These are phyloP conservation scores for Liriodendron chinense DNA, from an alignment of 164 flowering plant species.

Conservation along the genomic window DNA sequence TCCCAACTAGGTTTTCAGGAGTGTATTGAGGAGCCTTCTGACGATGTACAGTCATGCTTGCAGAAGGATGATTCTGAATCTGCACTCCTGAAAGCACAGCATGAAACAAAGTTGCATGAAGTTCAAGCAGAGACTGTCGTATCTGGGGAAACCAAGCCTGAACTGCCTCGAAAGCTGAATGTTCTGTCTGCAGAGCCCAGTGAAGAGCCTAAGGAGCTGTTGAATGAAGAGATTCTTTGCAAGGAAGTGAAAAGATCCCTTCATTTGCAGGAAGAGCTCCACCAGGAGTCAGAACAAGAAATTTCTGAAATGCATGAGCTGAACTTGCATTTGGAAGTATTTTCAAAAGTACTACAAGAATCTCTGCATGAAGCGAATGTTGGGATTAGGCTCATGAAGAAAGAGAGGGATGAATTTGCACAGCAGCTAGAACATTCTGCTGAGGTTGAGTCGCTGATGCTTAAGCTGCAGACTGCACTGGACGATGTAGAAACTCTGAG, in stretches of 20 bases:
- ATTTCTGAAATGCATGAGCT: constrained; percentile 48
- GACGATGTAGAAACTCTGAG: constrained; percentile 47
- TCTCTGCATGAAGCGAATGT: constrained; percentile 49
- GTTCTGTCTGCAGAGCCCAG: constrained; percentile 1
- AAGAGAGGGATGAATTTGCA: constrained; percentile 34
- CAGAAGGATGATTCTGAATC: constrained; percentile 12
- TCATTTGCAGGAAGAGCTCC: constrained; percentile 58
- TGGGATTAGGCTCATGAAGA: constrained; percentile 38
- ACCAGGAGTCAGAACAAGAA: constrained; percentile 65
- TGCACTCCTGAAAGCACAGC: constrained; percentile 11
- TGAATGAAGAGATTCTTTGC: constrained; percentile 42
- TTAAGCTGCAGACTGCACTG: constrained; percentile 55
- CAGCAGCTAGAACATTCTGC: constrained; percentile 50
- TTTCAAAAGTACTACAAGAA: constrained; percentile 51
- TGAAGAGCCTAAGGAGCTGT: constrained; percentile 21
- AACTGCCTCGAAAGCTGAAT: neutral
- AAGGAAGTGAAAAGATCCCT: constrained; percentile 56
- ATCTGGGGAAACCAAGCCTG: constrained; percentile 1
- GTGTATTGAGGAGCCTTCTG: constrained; percentile 17
- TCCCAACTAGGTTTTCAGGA: constrained; percentile 31
- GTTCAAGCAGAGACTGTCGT: neutral
- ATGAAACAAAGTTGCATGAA: neutral
- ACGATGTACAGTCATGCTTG: constrained; percentile 14
- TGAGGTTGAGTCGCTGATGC: constrained; percentile 46
- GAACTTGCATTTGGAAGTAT: constrained; percentile 59